These are phyloP conservation scores for Saccharomycopsis crataegensis DNA, from an alignment of 1,139 yeast genomes.

Conservation along the genomic window DNA sequence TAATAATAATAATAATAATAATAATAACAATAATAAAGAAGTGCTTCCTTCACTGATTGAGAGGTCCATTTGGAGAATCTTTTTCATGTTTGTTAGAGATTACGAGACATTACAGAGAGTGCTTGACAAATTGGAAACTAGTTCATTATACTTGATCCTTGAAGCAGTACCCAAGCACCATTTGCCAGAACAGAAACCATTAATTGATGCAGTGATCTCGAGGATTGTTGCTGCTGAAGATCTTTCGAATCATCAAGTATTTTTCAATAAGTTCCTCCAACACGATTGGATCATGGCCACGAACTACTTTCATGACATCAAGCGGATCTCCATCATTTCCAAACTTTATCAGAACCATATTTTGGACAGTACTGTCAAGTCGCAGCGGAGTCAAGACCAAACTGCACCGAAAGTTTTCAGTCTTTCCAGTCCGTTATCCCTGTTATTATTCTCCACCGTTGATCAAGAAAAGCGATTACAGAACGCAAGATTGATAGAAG, in stretches of 20 bases:
- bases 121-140: background rate
- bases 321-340: conserved; percentile 6
- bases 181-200: background rate
- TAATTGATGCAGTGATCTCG: background rate
- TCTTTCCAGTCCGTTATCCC: background rate
- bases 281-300: background rate
- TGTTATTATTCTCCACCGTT: background rate
- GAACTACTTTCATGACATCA: background rate
- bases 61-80: conserved; percentile 18
- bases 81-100: conserved; percentile 17
- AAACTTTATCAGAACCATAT: background rate
- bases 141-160: conserved; percentile 7
- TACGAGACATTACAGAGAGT: background rate
- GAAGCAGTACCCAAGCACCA: conserved; percentile 16
- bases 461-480: background rate
- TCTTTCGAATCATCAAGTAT: background rate
- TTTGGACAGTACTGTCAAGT: background rate
- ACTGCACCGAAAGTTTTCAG: background rate
- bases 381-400: background rate
- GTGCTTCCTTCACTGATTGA: conserved; percentile 11
- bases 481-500: too few relatives aligned
- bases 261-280: background rate
- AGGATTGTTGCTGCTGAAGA: background rate
- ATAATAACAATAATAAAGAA: background rate
- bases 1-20: background rate